Evolutionary conservation across 148 eudicot species (phyloP), one percentile per base, ranked within the genome.

Genomic region (Dianthus caryophyllus): DNA sequence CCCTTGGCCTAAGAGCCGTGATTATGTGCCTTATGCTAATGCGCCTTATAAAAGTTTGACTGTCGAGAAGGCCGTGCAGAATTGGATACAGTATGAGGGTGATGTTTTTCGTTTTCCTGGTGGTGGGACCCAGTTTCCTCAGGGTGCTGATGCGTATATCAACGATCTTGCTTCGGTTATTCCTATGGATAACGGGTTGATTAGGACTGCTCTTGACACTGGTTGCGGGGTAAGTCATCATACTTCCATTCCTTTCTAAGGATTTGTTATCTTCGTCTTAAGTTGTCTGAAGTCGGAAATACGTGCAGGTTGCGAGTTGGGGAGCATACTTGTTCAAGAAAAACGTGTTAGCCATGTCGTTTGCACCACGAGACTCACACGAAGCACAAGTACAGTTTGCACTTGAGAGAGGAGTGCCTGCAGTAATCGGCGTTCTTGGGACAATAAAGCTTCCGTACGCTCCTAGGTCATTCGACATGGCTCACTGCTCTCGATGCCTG

Each of bases 381-480:
- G 87, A 83, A 64, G 80, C 84, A 43, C 87, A 83, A 70, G 84
- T 83, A 66, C 84, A 81, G 29, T 84, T 84, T 74, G 86, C 86
- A 71, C 69, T 83, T 8, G 86, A 83, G 68, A 79, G 86, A 75
- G 86, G 86, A 61, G 86, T 84, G 41, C 84, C 87, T 24, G 87
- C 87, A 17, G 58, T 81, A 53, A 84, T 84, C 13, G 87, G 84
- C 61, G 84, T 84, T 53, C 70, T 84, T 33, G 87, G 84, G 69
- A 75, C 82, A 24, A 76, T 81, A 64, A 78, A 80, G 73, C 84
- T 84, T n/a, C 81, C 87, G 2, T 84, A 54, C 54, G 79, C 87
- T 18, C 71, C 86, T 38, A 68, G 86, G 71, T 80, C 87, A 13
- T 84, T 84, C 30, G 87, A 83, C 70, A 83, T 83, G 87, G 84